Evolutionary conservation across 768 basidiomycete genomes (phyloP).

Genomic region (Leccinellum rugosiceps): DNA sequence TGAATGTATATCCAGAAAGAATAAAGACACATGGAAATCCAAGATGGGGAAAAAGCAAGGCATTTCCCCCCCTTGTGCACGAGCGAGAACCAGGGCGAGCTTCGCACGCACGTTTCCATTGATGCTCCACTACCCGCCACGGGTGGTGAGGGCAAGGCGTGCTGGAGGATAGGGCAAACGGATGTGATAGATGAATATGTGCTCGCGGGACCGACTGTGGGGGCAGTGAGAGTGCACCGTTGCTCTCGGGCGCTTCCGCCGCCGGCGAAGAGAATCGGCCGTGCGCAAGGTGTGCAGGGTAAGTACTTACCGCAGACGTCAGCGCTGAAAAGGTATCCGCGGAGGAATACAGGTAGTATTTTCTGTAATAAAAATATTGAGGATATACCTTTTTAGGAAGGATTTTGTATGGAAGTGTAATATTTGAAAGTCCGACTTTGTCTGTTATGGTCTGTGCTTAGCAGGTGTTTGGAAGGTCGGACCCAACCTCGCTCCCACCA

Average conservation of each 20-base stretch:
- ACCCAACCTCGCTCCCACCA: constrained; percentile 57
- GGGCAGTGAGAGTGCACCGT: background rate
- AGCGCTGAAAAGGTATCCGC: constrained; percentile 1
- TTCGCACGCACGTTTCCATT: constrained; percentile 27
- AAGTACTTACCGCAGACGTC: too few relatives aligned
- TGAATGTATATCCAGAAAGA: background rate
- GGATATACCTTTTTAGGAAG: constrained; percentile 11
- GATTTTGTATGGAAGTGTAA: constrained; percentile 17
- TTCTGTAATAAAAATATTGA: constrained; percentile 18
- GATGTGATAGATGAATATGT: background rate
- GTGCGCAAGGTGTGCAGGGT: background rate
- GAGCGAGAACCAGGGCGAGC: constrained; percentile 15
- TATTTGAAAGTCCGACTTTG: constrained; percentile 33
- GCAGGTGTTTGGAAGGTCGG: constrained; percentile 41
- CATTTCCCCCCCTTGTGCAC: constrained; percentile 8
- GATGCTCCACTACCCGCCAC: constrained; percentile 17
- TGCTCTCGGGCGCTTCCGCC: background rate
- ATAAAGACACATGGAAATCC: constrained; percentile 6
- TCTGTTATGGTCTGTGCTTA: constrained; percentile 38
- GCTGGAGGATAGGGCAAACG: constrained; percentile 1
- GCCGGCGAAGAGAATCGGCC: background rate
- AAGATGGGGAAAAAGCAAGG: constrained; percentile 10
- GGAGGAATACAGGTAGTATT: constrained; percentile 12
- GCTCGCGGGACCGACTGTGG: background rate
- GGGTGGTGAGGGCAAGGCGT: constrained; percentile 18